These are phyloP conservation scores for Typha latifolia DNA, from an alignment of 176 grass and related monocot genomes.

Conservation along the genomic window DNA sequence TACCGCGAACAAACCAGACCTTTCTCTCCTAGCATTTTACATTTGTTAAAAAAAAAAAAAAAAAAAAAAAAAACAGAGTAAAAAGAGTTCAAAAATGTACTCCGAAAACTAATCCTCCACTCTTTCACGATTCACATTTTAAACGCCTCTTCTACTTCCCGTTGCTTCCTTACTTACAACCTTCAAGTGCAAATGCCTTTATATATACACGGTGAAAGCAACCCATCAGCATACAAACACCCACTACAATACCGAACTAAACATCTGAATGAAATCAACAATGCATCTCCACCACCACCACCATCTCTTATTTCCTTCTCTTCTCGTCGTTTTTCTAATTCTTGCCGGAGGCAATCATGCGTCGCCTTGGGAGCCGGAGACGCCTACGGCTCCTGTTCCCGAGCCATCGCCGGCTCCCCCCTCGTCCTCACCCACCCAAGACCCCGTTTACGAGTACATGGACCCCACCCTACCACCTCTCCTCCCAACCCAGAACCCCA, in stretches of 20 bases:
- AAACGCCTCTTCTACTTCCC: neutral
- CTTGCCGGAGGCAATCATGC: neutral
- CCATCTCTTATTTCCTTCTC: neutral
- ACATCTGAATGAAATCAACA: neutral
- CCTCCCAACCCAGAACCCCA: neutral
- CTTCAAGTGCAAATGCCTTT: neutral
- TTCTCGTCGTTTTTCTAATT: neutral
- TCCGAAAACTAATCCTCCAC: neutral
- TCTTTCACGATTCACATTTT: neutral
- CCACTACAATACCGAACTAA: neutral
- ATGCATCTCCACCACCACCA: neutral
- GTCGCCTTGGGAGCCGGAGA: neutral
- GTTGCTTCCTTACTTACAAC: neutral
- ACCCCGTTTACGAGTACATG: neutral
- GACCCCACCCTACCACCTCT: neutral
- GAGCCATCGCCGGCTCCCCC: neutral
- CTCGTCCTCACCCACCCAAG: neutral
- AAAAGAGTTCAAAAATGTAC: constrained; percentile 2
- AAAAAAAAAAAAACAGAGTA: neutral
- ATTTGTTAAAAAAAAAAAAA: neutral
- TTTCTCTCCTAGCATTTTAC: neutral
- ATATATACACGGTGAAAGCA: neutral
- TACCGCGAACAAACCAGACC: neutral
- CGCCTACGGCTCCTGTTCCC: neutral
- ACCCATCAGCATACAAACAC: neutral